Evolutionary conservation across 345 rosid species (phyloP).

Genomic region (Noccaea caerulescens): DNA sequence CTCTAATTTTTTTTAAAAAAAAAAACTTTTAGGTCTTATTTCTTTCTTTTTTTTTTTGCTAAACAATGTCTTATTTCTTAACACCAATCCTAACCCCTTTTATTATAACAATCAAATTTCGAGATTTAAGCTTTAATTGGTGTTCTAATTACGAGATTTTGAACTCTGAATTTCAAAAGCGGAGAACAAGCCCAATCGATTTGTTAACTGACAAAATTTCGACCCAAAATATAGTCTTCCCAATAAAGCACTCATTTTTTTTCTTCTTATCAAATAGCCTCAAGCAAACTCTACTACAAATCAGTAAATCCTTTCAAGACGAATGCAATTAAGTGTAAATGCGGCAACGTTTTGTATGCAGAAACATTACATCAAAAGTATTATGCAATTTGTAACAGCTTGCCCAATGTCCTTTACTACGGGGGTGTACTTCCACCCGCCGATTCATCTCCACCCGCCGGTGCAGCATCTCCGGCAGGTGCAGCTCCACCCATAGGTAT

Average conservation of each 20-base stretch:
- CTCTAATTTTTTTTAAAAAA: too few relatives aligned
- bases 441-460: neutral
- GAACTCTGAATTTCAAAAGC: neutral
- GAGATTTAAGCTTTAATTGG: neutral
- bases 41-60: too few relatives aligned
- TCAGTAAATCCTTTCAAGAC: neutral
- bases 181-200: neutral
- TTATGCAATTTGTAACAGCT: constrained; percentile 1
- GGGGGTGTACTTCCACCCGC: neutral
- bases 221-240: neutral
- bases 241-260: neutral
- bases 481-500: neutral
- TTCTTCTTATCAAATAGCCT: neutral
- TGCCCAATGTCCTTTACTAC: neutral
- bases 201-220: neutral
- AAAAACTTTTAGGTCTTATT: too few relatives aligned
- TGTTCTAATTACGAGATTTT: neutral
- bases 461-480: neutral
- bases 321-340: constrained; percentile 4
- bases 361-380: constrained; percentile 7
- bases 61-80: too few relatives aligned
- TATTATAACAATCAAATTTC: neutral
- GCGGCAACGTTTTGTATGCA: neutral
- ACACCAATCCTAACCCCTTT: neutral
- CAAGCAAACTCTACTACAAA: constrained; percentile 9